Percentiles rank a stretch among this genome's conserved stretches.
Evolutionary conservation across 1,284 basidiomycete species (phyloP).

Genomic region (Irpex sp.): DNA sequence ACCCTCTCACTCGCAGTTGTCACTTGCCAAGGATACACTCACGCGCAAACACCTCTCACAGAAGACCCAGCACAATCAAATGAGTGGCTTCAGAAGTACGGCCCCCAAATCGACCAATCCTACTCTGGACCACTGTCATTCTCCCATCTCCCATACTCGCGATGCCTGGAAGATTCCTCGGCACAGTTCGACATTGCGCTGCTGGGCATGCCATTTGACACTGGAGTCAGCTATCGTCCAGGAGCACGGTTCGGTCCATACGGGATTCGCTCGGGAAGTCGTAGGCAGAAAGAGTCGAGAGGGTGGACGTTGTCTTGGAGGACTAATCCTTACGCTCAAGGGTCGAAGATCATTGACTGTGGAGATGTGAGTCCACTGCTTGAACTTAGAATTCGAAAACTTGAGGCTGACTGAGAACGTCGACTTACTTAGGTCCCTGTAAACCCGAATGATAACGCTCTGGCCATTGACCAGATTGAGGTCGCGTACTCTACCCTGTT

Average conservation of each 20-base stretch:
- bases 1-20: neutral
- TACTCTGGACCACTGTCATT: slow-evolving; percentile 73
- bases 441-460: slow-evolving; percentile 65
- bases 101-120: slow-evolving; percentile 58
- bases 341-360: slow-evolving; percentile 67
- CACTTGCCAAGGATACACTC: neutral
- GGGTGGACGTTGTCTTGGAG: slow-evolving; percentile 67
- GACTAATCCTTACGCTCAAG: slow-evolving; percentile 57
- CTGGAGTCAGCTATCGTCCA: slow-evolving; percentile 62
- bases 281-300: slow-evolving; percentile 49
- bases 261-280: slow-evolving; percentile 74
- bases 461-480: slow-evolving; percentile 76
- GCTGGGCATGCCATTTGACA: slow-evolving; percentile 80
- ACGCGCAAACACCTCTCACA: slow-evolving; percentile 11
- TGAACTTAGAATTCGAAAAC: no score
- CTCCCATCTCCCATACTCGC: slow-evolving; percentile 65
- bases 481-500: slow-evolving; percentile 70
- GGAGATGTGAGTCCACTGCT: slow-evolving; percentile 52
- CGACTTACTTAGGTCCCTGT: slow-evolving; percentile 50
- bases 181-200: slow-evolving; percentile 66
- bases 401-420: neutral
- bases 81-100: slow-evolving; percentile 63
- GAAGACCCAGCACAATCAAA: neutral
- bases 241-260: slow-evolving; percentile 80
- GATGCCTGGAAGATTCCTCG: slow-evolving; percentile 58